phyloP scores from a whole-genome alignment of 2,329 filamentous ascomycete species.

The Pyrenochaeta sp. region DNA sequence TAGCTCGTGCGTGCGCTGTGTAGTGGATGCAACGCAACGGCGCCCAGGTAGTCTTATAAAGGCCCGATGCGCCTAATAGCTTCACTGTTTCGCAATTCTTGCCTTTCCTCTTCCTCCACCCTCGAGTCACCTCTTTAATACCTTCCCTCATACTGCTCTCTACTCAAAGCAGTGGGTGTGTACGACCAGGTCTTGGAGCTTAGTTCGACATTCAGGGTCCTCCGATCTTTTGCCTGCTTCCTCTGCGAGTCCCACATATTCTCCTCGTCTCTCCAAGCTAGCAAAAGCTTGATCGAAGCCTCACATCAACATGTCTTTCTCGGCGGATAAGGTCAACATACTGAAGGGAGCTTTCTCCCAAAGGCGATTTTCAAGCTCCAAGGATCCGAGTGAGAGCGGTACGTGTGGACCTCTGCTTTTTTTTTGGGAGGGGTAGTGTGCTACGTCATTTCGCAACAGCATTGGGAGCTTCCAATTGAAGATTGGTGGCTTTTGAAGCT shows the following conservation, averaged over 20 bases:
- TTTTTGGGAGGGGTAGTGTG: background rate
- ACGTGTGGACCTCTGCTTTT: constrained; percentile 24
- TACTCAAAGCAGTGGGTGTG: background rate
- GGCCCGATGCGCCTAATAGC: constrained; percentile 1
- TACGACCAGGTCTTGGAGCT: background rate
- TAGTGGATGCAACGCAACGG: constrained; percentile 9
- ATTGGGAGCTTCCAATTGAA: constrained; percentile 1
- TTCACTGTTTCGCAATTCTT: background rate
- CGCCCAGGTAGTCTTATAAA: constrained; percentile 4
- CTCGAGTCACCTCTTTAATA: background rate
- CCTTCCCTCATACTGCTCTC: no score
- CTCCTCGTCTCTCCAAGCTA: constrained; percentile 14
- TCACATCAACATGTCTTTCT: constrained; percentile 45
- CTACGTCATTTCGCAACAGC: constrained; percentile 19
- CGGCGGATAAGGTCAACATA: constrained; percentile 43
- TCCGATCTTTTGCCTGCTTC: background rate
- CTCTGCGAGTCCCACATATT: background rate
- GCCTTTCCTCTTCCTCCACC: background rate
- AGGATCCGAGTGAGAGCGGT: constrained; percentile 50
- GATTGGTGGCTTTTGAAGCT: background rate
- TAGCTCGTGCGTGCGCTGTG: constrained; percentile 4
- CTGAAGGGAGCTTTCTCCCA: constrained; percentile 41
- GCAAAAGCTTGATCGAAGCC: constrained; percentile 19
- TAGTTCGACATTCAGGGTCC: background rate
- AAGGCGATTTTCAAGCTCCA: constrained; percentile 46